Conservation (phyloP, 1,139 yeast species). For the Saccharomyces hybrid region DNA sequence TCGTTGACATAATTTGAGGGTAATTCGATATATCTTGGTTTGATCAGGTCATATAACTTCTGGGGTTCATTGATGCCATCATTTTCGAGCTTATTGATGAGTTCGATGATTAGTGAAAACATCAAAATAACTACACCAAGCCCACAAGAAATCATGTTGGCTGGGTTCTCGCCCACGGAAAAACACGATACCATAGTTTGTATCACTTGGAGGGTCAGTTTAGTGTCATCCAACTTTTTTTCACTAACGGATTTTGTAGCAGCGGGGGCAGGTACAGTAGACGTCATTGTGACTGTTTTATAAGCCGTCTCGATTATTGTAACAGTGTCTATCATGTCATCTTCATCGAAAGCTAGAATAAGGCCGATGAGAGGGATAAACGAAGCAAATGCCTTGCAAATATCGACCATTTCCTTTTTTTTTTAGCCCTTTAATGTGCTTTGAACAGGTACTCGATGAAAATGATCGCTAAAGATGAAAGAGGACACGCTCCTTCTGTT, state of each 20-base stretch:
- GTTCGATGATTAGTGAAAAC: background rate
- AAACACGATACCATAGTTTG: background rate
- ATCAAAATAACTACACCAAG: background rate
- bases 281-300: background rate
- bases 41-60: background rate
- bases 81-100: background rate
- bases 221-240: background rate
- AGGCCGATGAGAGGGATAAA: background rate
- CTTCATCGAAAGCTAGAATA: background rate
- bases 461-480: no score
- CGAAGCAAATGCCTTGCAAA: background rate
- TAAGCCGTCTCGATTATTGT: background rate
- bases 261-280: background rate
- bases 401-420: background rate
- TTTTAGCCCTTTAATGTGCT: background rate
- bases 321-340: background rate
- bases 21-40: background rate
- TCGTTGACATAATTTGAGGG: background rate
- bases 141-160: background rate
- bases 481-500: no score
- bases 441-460: background rate
- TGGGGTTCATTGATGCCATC: background rate
- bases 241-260: background rate
- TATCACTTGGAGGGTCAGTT: background rate
- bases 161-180: background rate